Conservation (phyloP, 345 rosid genomes). For the Lepidium sativum region DNA sequence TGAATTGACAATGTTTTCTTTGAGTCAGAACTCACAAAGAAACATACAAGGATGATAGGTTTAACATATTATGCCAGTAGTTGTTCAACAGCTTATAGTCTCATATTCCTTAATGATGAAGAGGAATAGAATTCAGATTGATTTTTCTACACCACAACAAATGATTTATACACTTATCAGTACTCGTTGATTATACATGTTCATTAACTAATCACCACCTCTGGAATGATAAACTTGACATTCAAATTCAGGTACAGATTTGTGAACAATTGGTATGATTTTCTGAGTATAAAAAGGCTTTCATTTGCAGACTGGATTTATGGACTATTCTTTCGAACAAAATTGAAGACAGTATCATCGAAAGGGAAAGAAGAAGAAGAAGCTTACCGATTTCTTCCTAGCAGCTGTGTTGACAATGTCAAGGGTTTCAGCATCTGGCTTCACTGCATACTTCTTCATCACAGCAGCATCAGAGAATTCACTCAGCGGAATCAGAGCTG, state of each 20-base stretch:
- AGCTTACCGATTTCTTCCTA: conserved; percentile 41
- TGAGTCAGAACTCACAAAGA: neutral
- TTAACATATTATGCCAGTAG: too few species aligned
- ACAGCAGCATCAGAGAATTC: conserved; percentile 50
- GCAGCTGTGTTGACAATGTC: conserved; percentile 56
- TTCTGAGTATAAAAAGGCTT: neutral
- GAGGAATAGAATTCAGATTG: neutral
- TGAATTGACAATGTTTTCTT: neutral
- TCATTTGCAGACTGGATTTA: neutral
- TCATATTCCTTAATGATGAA: too few species aligned
- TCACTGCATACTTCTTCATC: conserved; percentile 70
- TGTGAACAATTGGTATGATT: neutral
- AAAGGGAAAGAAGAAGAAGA: neutral
- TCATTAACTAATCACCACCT: neutral
- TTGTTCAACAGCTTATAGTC: neutral
- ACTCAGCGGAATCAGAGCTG: conserved; percentile 64
- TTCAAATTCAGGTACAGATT: neutral
- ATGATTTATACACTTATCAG: neutral
- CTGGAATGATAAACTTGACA: neutral
- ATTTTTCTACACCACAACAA: neutral
- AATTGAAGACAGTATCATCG: too few species aligned
- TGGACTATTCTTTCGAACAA: too few species aligned
- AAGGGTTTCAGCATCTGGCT: conserved; percentile 63
- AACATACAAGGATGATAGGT: too few species aligned
- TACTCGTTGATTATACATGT: neutral